phyloP scores from a whole-genome alignment of 208 protist genomes.

The Trypanosoma lewisi region DNA sequence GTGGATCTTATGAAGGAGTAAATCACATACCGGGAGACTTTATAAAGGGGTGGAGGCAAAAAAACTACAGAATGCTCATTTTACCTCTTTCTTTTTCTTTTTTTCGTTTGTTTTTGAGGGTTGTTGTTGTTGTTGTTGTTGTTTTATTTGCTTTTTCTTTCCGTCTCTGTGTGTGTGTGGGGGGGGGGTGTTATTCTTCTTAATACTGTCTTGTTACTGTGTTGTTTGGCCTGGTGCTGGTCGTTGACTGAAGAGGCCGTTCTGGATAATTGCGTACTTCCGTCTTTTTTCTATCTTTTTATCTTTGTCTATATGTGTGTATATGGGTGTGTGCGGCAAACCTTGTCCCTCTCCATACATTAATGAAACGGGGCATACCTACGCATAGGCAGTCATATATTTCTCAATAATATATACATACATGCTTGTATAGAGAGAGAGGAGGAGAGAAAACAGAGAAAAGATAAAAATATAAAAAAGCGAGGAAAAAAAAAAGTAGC shows the following conservation, averaged over 20 bases:
- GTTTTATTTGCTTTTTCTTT: neutral
- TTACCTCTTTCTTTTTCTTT: neutral
- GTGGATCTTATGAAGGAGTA: slow-evolving; percentile 26
- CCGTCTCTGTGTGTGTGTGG: neutral
- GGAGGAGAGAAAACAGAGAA: neutral
- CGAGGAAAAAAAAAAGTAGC: too few relatives aligned
- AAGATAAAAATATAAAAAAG: too few relatives aligned
- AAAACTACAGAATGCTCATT: slow-evolving; percentile 4
- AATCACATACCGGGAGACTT: neutral
- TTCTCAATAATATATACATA: slow-evolving; percentile 1
- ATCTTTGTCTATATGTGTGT: neutral
- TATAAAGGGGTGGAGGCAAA: neutral
- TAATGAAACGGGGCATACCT: neutral
- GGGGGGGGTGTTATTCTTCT: too few relatives aligned
- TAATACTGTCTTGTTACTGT: too few relatives aligned
- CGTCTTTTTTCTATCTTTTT: slow-evolving; percentile 13
- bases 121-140: neutral
- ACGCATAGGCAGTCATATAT: neutral
- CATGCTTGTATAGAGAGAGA: slow-evolving; percentile 1
- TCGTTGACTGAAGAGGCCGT: neutral
- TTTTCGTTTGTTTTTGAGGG: neutral
- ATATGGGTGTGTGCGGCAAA: neutral
- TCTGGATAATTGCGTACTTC: neutral
- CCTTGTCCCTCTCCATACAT: neutral
- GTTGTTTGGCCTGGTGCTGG: too few relatives aligned